Evolutionary conservation across 2,329 filamentous ascomycete genomes (phyloP).

Genomic region (Aspergillus tubingensis): DNA sequence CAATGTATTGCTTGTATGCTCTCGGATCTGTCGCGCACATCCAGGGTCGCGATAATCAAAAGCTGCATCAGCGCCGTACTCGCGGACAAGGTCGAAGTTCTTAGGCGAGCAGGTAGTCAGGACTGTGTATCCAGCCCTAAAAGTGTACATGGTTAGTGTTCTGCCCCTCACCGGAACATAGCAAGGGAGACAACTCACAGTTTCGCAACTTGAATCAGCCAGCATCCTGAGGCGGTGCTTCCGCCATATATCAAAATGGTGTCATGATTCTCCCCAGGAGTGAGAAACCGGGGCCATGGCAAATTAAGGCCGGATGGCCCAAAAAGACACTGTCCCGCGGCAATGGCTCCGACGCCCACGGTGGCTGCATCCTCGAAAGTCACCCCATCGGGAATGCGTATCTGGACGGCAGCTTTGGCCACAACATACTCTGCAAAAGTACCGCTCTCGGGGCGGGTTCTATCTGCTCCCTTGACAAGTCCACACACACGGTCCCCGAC

Average conservation of each 20-base stretch:
- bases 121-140: conserved; percentile 5
- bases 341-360: conserved; percentile 30
- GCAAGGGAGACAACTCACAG: neutral
- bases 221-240: neutral
- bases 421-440: conserved; percentile 41
- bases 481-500: conserved; percentile 41
- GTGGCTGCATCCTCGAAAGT: conserved; percentile 35
- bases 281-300: neutral
- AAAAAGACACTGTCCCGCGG: conserved; percentile 13
- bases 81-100: conserved; percentile 9
- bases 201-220: conserved; percentile 11
- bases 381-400: conserved; percentile 35
- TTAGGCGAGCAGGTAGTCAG: conserved; percentile 19
- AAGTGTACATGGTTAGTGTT: fast-evolving
- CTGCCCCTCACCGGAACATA: neutral
- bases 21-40: conserved; percentile 13
- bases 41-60: conserved; percentile 16
- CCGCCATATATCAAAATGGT: conserved; percentile 10
- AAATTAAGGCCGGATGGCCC: neutral
- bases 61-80: conserved; percentile 11
- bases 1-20: conserved; percentile 6
- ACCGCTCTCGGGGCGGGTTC: conserved; percentile 28
- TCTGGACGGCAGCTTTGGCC: conserved; percentile 29
- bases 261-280: neutral
- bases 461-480: conserved; percentile 33